phyloP scores from a whole-genome alignment of 108 stramenopile genomes.

The Schizochytrium sp. region DNA sequence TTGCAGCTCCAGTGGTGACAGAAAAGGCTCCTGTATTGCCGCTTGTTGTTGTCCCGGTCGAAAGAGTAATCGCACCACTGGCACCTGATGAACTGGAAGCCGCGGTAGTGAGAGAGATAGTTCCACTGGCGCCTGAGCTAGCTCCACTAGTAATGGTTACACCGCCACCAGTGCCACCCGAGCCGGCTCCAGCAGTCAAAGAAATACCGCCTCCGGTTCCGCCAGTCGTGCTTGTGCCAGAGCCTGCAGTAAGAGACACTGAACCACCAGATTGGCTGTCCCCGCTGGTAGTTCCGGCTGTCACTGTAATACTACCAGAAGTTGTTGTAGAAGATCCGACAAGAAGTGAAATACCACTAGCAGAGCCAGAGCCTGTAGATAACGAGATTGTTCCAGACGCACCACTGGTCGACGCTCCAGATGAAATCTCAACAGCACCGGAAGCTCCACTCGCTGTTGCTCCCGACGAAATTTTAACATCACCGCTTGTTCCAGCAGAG shows the following conservation, averaged over 20 bases:
- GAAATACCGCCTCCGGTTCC: neutral
- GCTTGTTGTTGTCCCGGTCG: neutral
- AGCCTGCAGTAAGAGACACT: neutral
- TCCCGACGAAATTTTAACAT: neutral
- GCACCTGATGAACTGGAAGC: neutral
- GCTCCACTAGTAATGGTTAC: neutral
- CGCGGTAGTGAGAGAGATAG: slow-evolving; percentile 19
- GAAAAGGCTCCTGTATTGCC: slow-evolving; percentile 1
- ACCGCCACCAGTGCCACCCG: neutral
- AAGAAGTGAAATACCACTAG: neutral
- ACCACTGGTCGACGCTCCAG: neutral
- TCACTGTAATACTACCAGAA: neutral
- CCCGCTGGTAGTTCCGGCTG: neutral
- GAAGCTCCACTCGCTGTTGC: neutral
- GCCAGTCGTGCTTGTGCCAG: neutral
- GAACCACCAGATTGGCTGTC: neutral
- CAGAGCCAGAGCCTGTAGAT: neutral
- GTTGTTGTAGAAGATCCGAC: neutral
- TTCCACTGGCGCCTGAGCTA: neutral
- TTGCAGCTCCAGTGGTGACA: neutral
- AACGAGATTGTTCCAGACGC: neutral
- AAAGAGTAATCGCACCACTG: slow-evolving; percentile 13
- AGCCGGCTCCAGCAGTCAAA: neutral
- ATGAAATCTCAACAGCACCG: neutral
- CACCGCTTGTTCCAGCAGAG: slow-evolving; percentile 54